Evolutionary conservation across 495 filamentous ascomycete species (phyloP).

Genomic region (Penicillium silybi): DNA sequence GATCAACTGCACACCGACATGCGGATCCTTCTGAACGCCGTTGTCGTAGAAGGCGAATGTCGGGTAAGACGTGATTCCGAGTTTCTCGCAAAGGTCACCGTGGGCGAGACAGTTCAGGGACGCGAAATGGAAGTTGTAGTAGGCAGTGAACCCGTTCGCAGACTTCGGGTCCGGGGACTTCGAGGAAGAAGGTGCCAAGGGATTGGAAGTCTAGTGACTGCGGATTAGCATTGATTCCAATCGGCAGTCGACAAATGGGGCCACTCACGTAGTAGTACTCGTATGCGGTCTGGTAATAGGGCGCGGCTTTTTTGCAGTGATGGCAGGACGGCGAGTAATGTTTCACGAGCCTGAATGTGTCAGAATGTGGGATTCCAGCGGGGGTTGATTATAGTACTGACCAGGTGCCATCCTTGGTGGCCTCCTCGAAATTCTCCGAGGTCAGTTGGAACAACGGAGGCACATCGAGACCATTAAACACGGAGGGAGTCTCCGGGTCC

Average conservation of each 20-base stretch:
- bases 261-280: constrained; percentile 78
- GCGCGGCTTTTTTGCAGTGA: constrained; percentile 78
- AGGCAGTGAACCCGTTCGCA: constrained; percentile 62
- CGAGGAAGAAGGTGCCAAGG: constrained; percentile 43
- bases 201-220: constrained; percentile 64
- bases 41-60: constrained; percentile 79
- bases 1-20: constrained; percentile 59
- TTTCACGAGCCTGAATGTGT: constrained; percentile 61
- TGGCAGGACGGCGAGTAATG: constrained; percentile 72
- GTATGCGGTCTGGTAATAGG: constrained; percentile 87
- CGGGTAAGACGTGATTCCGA: constrained; percentile 65
- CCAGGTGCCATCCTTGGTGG: constrained; percentile 63
- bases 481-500: constrained; percentile 41
- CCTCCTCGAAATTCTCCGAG: constrained; percentile 51
- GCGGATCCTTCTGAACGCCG: constrained; percentile 60
- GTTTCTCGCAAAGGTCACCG: constrained; percentile 64
- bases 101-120: constrained; percentile 78
- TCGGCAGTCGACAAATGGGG: not conserved
- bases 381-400: constrained; percentile 18
- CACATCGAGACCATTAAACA: constrained; percentile 77
- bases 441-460: constrained; percentile 67
- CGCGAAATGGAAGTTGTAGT: constrained; percentile 89
- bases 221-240: constrained; percentile 14
- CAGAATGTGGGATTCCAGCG: not conserved
- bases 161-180: constrained; percentile 45